A percentile compares a stretch with the other conserved stretches of the same genome.
These are phyloP conservation scores for Diplodia intermedia DNA, from an alignment of 2,329 filamentous ascomycete genomes.

Conservation along the genomic window DNA sequence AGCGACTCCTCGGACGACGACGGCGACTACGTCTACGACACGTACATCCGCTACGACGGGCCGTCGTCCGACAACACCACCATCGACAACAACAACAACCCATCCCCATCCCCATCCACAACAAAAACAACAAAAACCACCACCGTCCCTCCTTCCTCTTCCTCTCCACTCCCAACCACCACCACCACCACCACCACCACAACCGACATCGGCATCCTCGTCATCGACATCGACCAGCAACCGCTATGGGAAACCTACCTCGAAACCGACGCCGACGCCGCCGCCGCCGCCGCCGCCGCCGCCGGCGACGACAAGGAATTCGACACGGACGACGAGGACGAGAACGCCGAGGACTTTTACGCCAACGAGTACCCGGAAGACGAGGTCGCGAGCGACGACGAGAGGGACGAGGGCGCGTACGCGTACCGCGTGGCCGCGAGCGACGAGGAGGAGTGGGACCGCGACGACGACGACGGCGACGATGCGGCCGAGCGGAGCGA, in stretches of 20 bases:
- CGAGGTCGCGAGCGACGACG: constrained; percentile 75
- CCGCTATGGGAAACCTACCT: constrained; percentile 63
- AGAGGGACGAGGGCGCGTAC: constrained; percentile 59
- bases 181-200: background rate
- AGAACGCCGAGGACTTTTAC: constrained; percentile 78
- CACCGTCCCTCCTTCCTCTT: constrained; percentile 35
- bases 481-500: background rate
- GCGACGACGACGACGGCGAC: constrained; percentile 41
- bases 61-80: constrained; percentile 32
- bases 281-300: constrained; percentile 58
- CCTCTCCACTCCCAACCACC: constrained; percentile 41
- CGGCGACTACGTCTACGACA: constrained; percentile 67
- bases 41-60: constrained; percentile 60
- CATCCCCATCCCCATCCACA: no score
- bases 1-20: constrained; percentile 54
- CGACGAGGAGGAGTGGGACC: constrained; percentile 51
- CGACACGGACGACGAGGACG: constrained; percentile 68
- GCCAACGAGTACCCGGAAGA: constrained; percentile 82
- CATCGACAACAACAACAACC: background rate
- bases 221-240: constrained; percentile 60
- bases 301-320: constrained; percentile 52
- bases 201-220: constrained; percentile 50
- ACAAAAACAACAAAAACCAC: no score
- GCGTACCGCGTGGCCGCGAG: constrained; percentile 47
- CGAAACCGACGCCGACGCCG: constrained; percentile 60